Evolutionary conservation across 352 stramenopile species (phyloP), one percentile per base, ranked within the genome.

Genomic region (Phytophthora sp.): DNA sequence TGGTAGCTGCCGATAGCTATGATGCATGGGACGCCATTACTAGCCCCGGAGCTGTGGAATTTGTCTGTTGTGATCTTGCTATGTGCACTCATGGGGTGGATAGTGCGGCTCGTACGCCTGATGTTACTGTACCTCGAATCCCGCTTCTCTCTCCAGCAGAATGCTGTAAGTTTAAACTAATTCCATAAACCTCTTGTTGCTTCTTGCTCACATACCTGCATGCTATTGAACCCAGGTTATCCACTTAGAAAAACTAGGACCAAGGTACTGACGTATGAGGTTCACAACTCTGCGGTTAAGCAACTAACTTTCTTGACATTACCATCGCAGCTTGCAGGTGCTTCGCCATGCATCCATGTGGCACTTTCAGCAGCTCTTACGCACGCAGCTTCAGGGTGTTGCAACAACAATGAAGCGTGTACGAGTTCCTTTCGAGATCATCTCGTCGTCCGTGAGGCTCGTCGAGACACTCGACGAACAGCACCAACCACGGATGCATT

Each of bases 301-400:
- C 27, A 41, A 23, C 41, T 66, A 50, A 62, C 18, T 38, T n/a
- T 57, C 7, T 57, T 2, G 33, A 4, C 9, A 9, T 21, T 55
- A 39, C 33, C n/a, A 24, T 35, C n/a, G 7, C 31, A 88, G 80
- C 54, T 65, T 90, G n/a, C 57, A 47, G 7, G 71, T 88, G 46
- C 70, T 90, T 26, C 66, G 61, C n/a, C 54, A 75, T 52, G 76
- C 77, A 49, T 85, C 79, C 26, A 79, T 88, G 69, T 85, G 79
- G 82, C 79, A 90, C 54, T 77, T 90, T 23, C 73, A 88, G 53
- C 82, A 90, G 50, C 76, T 90, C 15, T 36, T 88, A 44, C 74
- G 78, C 41, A 82, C 73, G 9, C 85, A 81, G 23, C 50, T 72
- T 15, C 70, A 88, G 42, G 29, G 57, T 2, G 31, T 50, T 6